Conservation (phyloP, 306 rosid genomes). For the Fagus crenata region DNA sequence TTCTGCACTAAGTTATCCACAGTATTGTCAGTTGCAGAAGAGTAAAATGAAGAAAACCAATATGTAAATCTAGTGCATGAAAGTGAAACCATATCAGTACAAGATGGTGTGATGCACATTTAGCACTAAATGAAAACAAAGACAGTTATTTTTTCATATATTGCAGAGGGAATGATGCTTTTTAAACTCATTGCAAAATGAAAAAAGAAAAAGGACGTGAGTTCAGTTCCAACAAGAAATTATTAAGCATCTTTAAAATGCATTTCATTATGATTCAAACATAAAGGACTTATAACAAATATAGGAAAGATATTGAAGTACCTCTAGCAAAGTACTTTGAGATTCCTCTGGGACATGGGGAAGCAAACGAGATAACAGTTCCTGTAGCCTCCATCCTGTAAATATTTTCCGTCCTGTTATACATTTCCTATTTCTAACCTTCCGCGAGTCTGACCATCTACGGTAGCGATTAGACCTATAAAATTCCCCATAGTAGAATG, state of each 20-base stretch:
- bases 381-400: constrained; percentile 64
- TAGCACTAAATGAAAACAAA: not conserved
- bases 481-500: constrained; percentile 78
- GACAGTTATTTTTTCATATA: not conserved
- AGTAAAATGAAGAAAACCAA: not conserved
- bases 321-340: constrained; percentile 56
- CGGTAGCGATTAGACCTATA: constrained; percentile 54
- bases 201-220: not conserved
- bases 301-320: constrained; percentile 26
- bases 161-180: not conserved
- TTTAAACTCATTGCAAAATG: not conserved
- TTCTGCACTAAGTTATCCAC: not conserved
- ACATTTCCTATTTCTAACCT: constrained; percentile 56
- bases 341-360: constrained; percentile 52
- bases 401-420: constrained; percentile 56
- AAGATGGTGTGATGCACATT: not conserved
- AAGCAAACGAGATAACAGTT: constrained; percentile 62
- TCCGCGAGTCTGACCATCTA: constrained; percentile 67
- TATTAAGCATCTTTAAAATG: constrained; percentile 14
- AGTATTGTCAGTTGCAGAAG: not conserved
- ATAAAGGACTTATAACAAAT: not conserved
- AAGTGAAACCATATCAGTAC: not conserved
- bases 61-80: not conserved
- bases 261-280: not conserved
- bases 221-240: constrained; percentile 5